phyloP scores from a whole-genome alignment of 2,329 filamentous ascomycete genomes.

The Pestalotiopsis fici region DNA sequence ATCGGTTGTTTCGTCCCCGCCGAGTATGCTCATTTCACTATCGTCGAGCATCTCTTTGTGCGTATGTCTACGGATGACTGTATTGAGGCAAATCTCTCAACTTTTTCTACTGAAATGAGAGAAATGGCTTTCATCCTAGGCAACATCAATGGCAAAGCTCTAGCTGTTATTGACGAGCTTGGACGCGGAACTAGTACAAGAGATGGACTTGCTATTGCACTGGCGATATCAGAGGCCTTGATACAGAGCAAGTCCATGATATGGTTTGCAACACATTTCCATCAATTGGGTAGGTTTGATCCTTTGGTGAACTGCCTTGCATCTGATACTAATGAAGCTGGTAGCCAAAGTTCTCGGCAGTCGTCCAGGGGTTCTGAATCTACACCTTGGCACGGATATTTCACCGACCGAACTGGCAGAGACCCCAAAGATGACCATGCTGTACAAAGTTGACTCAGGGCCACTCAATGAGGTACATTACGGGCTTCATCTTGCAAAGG shows the following conservation, averaged over 20 bases:
- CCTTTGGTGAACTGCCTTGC: background rate
- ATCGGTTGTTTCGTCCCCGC: conserved; percentile 90
- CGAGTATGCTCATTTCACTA: conserved; percentile 76
- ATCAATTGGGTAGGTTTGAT: conserved; percentile 60
- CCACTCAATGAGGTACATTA: conserved; percentile 74
- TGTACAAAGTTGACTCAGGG: conserved; percentile 80
- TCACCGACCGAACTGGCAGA: conserved; percentile 46
- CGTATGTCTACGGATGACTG: conserved; percentile 84
- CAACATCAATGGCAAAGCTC: conserved; percentile 75
- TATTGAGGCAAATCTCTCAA: conserved; percentile 88
- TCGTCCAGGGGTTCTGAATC: conserved; percentile 76
- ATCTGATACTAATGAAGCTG: background rate
- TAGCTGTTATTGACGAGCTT: conserved; percentile 88
- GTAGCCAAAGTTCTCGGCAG: conserved; percentile 71
- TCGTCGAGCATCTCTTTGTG: conserved; percentile 83
- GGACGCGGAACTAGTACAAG: conserved; percentile 86
- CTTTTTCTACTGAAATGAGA: conserved; percentile 92
- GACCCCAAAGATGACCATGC: conserved; percentile 72
- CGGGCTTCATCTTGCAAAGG: conserved; percentile 77
- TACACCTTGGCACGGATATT: conserved; percentile 77
- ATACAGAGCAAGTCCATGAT: conserved; percentile 77
- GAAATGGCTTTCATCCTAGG: conserved; percentile 91
- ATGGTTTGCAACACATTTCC: conserved; percentile 95
- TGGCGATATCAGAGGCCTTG: conserved; percentile 87
- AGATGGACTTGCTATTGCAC: conserved; percentile 85